Base-by-base conservation (phyloP, 2,329 filamentous ascomycete genomes). In the Daldinia eschscholtzii region DNA sequence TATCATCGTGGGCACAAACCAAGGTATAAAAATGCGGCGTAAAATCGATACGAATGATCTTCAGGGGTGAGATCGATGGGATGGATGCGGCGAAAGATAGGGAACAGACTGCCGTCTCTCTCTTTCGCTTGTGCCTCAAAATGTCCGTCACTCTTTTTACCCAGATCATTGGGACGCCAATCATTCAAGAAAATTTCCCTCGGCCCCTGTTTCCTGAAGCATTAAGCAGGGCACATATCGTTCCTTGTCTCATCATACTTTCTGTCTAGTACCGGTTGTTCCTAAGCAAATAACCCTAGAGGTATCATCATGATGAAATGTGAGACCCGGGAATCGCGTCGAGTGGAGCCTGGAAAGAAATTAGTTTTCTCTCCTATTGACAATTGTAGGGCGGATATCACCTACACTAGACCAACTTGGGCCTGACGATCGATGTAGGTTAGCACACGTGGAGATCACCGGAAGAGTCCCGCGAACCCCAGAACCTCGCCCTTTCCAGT, bases 401-500 rank as follows among this genome's bases (percentile, higher is more conserved):
- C 65, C 62, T 68, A 61, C 57, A 57, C 68, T 71, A 71, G 63
- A n/a, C 69, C 57, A 53, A 64, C 60, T 71, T 62, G 37, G 63
- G 66, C 58, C 57, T 61, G 66, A 71, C 61, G 53, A 64, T 67
- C 66, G 61, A 59, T 59, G 57, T 46, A 48, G 65, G 64, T 64
- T 71, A 72, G 72, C 65, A 61, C 71, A 71, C 71, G 70, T 74
- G 72, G 72, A 67, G 57, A 68, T 67, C 64, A 52, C 72, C 72
- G 72, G 72, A 74, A 73, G 71, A 48, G 64, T 73, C 70, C 72
- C 72, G 72, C 72, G 72, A 70, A 67, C 71, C 71, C 72, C 68
- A 67, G 71, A 59, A 67, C 69, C 67, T 73, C 65, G 71, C 33
- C 20, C 23, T 64, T 68, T 64, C 52, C 64, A 62, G 70, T 65